Percentiles rank a stretch among this genome's conserved stretches.
phyloP scores from a whole-genome alignment of 148 eudicot genomes.

The Vaccinium vitisidaea region DNA sequence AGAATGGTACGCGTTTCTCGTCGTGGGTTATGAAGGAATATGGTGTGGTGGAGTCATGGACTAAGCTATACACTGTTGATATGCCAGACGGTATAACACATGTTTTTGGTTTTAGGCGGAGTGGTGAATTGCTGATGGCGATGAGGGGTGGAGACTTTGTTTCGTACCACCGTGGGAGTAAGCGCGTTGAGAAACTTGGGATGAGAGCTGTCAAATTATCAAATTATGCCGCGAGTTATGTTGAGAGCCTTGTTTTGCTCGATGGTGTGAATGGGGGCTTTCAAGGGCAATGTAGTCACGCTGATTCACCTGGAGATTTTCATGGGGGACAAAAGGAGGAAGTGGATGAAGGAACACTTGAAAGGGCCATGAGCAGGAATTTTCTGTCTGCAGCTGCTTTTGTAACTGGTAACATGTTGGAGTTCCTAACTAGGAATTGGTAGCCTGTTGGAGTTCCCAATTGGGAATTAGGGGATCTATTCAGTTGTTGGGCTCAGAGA shows the following conservation, averaged over 20 bases:
- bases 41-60: conserved; percentile 32
- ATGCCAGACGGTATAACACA: neutral
- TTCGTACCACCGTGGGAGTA: conserved; percentile 24
- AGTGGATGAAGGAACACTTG: neutral
- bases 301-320: neutral
- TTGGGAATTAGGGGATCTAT: neutral
- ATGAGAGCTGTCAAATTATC: conserved; percentile 23
- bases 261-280: neutral
- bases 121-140: neutral
- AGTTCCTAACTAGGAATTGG: neutral
- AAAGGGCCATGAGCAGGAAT: neutral
- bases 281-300: neutral
- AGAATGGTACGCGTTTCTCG: conserved; percentile 22
- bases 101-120: conserved; percentile 11
- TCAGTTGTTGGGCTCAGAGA: neutral
- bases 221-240: conserved; percentile 23
- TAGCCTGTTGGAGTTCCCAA: neutral
- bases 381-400: neutral
- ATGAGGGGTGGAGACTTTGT: conserved; percentile 22
- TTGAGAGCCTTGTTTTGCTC: conserved; percentile 36
- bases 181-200: conserved; percentile 19
- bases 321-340: neutral
- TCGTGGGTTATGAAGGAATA: conserved; percentile 37
- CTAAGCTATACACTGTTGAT: conserved; percentile 19
- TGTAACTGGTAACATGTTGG: neutral